A percentile compares a stretch with the other conserved stretches of the same genome.
Conservation (phyloP, 2,329 filamentous ascomycete species). For the Penicillium sumatraense region DNA sequence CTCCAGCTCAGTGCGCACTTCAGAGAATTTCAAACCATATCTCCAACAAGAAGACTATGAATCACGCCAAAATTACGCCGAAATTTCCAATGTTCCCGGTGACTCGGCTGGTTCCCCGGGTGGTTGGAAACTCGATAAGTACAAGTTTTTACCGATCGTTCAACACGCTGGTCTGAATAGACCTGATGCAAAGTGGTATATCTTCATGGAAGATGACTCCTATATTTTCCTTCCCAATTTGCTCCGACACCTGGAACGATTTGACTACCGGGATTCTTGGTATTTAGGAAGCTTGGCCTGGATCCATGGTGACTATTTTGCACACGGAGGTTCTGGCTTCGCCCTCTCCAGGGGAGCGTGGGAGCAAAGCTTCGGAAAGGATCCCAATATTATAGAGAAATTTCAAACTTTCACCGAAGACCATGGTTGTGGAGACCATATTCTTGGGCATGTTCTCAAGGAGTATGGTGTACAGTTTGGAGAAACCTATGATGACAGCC, state of each 20-base stretch:
- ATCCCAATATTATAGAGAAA: conserved; percentile 51
- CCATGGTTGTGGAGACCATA: conserved; percentile 59
- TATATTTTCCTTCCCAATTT: conserved; percentile 54
- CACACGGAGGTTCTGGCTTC: conserved; percentile 61
- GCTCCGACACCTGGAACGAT: conserved; percentile 49
- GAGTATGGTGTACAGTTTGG: conserved; percentile 55
- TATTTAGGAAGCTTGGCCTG: conserved; percentile 59
- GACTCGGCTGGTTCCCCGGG: conserved; percentile 31
- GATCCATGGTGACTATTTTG: conserved; percentile 53
- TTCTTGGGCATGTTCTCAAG: conserved; percentile 54
- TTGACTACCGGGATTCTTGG: conserved; percentile 51
- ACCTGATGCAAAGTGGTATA: conserved; percentile 62
- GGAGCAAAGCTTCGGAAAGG: conserved; percentile 50
- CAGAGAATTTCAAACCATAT: conserved; percentile 23
- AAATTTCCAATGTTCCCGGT: conserved; percentile 22
- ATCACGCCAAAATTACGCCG: conserved; percentile 28
- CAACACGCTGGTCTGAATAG: conserved; percentile 57
- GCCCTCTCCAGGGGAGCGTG: conserved; percentile 58
- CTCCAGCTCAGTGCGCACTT: conserved; percentile 18
- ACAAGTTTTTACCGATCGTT: conserved; percentile 65
- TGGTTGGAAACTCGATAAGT: conserved; percentile 63
- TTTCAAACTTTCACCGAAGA: conserved; percentile 46
- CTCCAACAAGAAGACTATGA: conserved; percentile 28
- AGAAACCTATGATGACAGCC: conserved; percentile 56
- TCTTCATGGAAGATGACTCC: conserved; percentile 64